Evolutionary conservation across 768 basidiomycete species (phyloP), one percentile per base, ranked within the genome.

Genomic region (Hericium coralloides): DNA sequence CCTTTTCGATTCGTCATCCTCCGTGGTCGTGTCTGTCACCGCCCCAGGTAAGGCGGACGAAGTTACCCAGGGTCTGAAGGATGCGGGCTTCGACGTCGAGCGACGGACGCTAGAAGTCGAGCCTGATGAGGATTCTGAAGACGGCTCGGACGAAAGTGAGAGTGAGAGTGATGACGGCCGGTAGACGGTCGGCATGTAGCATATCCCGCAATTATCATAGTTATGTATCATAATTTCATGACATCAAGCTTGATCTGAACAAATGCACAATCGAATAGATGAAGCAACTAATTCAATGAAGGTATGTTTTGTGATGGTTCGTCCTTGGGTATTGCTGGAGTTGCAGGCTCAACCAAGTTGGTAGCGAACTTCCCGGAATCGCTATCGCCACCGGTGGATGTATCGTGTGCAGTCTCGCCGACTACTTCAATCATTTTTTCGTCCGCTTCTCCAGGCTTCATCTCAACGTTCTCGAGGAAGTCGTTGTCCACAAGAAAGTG

Each of bases 401-500:
- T 9, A 9, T 31, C 31, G 31, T 17, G 15, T 47, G 45, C 26
- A 36, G 49, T 17, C 15, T 68, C 67, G 18, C 56, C 69, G 54
- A 86, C 65, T 20, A 90, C 82, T 66, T 86, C 74, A 18, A 92
- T 89, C 68, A 76, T 74, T 59, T 75, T 76, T 41, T 79, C 72
- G 48, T 80, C 74, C 3, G 86, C 86, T 68, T 92, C 82, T 0
- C 95, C 95, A 15, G 89, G 87, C 48, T 76, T 79, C 25, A 87
- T 69, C 69, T 97, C 95, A 2, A 95, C 91, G 31, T 80, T 80
- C 48, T 77, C 74, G 38, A 98, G 72, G 70, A 95, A 92, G 65
- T 93, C 85, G 61, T 98, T 97, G 59, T 89, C 88, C 1, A 91
- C 92, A 17, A 95, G 69, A 69, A 97, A 98, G 31, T 80, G 83